Evolutionary conservation across 2,329 filamentous ascomycete species (phyloP).

Genomic region (Tolypocladium ophioglossoides): DNA sequence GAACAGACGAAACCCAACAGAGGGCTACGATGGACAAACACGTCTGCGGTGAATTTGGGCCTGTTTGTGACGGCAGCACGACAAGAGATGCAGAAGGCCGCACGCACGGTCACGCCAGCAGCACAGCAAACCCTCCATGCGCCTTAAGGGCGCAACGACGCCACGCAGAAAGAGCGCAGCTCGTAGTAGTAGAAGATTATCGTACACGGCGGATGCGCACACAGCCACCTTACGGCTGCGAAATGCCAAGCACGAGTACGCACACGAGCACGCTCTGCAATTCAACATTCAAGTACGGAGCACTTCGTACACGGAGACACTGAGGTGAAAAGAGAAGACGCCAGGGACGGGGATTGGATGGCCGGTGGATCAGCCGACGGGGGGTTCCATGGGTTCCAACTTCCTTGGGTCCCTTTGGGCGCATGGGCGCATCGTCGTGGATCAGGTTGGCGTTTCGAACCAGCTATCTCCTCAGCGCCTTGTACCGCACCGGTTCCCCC

Average conservation of each 20-base stretch:
- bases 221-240: not conserved
- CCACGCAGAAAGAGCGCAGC: not conserved
- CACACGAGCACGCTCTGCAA: not conserved
- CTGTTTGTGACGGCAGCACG: no score
- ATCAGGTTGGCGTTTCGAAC: conserved; percentile 1
- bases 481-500: not conserved
- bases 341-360: not conserved
- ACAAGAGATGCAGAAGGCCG: not conserved
- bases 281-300: no score
- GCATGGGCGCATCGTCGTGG: conserved; percentile 1
- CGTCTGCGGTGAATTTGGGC: not conserved
- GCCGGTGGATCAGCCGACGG: not conserved
- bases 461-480: not conserved
- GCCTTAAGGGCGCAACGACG: not conserved
- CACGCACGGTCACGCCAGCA: not conserved
- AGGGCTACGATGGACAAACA: not conserved
- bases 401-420: not conserved
- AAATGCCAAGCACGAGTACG: not conserved
- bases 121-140: not conserved
- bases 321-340: not conserved
- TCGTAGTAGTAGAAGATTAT: not conserved
- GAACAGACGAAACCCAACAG: not conserved
- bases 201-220: not conserved
- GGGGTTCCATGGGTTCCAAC: no score
- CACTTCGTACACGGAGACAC: no score